Evolutionary conservation across 2,329 filamentous ascomycete species (phyloP).

Genomic region (Sporothrix curviconia): DNA sequence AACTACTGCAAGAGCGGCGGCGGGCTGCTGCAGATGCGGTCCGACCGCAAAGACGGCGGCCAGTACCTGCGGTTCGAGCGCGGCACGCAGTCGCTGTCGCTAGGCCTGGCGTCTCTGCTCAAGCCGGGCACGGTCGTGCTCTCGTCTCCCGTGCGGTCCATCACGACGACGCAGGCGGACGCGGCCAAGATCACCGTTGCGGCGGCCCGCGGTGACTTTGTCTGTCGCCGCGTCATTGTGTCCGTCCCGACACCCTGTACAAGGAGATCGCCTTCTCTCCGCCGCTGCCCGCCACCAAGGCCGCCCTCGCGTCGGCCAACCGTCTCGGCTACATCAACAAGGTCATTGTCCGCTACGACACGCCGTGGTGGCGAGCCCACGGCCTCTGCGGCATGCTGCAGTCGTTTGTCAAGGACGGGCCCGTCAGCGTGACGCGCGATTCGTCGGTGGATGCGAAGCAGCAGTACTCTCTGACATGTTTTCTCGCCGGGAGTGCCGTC

Average conservation of each 20-base stretch:
- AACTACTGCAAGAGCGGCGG: constrained; percentile 48
- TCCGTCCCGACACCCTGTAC: constrained; percentile 16
- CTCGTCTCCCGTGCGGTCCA: constrained; percentile 6
- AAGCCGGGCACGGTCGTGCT: constrained; percentile 1
- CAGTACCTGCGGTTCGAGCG: constrained; percentile 44
- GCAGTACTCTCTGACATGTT: constrained; percentile 34
- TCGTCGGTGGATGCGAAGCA: constrained; percentile 19
- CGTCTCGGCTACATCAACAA: constrained; percentile 45
- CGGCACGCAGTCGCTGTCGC: constrained; percentile 35
- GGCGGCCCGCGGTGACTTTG: constrained; percentile 5
- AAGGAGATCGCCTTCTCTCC: constrained; percentile 41
- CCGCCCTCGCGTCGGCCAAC: constrained; percentile 30
- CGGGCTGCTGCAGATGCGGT: constrained; percentile 46
- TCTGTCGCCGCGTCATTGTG: constrained; percentile 13
- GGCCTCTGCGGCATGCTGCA: constrained; percentile 37
- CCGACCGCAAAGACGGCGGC: constrained; percentile 45
- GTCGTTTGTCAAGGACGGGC: constrained; percentile 9
- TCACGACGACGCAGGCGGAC: background rate
- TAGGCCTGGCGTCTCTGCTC: constrained; percentile 4
- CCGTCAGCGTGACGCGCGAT: constrained; percentile 10
- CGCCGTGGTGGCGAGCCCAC: constrained; percentile 32
- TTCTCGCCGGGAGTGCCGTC: constrained; percentile 32
- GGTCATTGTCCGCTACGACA: constrained; percentile 37
- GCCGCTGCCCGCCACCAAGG: constrained; percentile 25
- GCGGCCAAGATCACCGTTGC: background rate